Evolutionary conservation across 2,329 filamentous ascomycete genomes (phyloP).

Genomic region (Akanthomyces lecanii): DNA sequence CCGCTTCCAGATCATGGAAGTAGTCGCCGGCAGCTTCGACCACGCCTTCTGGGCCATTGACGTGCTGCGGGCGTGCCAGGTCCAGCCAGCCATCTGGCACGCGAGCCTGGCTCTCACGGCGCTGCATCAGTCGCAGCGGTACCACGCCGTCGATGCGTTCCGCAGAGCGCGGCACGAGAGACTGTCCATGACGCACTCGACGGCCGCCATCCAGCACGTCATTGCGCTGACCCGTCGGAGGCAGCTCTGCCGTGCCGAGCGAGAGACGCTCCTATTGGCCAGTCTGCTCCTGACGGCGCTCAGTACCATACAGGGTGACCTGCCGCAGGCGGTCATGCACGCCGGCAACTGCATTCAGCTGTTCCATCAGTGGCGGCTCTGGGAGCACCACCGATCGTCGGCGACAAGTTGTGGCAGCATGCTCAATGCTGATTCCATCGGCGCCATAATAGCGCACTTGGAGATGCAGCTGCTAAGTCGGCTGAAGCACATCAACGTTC

Average conservation of each 20-base stretch:
- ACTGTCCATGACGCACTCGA: constrained; percentile 10
- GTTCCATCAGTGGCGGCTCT: constrained; percentile 11
- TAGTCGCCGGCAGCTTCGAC: constrained; percentile 9
- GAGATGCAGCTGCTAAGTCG: constrained; percentile 1
- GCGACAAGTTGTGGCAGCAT: not conserved
- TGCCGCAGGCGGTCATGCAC: constrained; percentile 8
- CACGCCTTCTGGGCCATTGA: constrained; percentile 3
- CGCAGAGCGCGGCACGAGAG: not conserved
- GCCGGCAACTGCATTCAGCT: constrained; percentile 11
- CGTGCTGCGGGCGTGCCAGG: constrained; percentile 5
- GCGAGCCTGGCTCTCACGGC: constrained; percentile 10
- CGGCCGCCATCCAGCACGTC: constrained; percentile 4
- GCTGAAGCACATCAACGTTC: not conserved
- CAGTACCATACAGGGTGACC: not conserved
- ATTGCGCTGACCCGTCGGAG: constrained; percentile 5
- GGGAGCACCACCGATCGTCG: not conserved
- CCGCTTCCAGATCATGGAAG: constrained; percentile 1
- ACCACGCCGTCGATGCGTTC: not conserved
- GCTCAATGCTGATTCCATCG: not conserved
- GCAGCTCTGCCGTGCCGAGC: constrained; percentile 1
- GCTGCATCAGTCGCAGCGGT: not conserved
- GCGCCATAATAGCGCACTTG: constrained; percentile 4
- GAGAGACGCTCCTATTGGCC: constrained; percentile 6
- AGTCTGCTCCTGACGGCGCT: constrained; percentile 9
- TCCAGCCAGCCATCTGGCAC: constrained; percentile 14